Conservation (phyloP, 2,329 filamentous ascomycete genomes). For the Ceratocystis eucalypticola region DNA sequence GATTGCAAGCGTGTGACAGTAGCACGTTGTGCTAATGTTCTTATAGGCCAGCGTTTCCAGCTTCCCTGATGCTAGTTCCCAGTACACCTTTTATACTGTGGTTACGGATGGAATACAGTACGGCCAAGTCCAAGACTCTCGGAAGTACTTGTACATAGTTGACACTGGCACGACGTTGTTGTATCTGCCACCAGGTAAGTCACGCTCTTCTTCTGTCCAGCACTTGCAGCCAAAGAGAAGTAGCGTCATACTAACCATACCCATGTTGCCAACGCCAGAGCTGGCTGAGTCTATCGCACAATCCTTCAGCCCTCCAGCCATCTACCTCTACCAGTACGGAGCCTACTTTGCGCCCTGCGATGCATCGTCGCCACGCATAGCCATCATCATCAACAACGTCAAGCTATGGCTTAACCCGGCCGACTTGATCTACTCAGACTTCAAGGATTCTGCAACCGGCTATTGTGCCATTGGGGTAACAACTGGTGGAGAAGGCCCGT, state of each 20-base stretch:
- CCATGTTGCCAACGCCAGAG: slow-evolving; percentile 24
- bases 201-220: not conserved
- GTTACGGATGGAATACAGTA: slow-evolving; percentile 36
- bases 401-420: slow-evolving; percentile 36
- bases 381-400: slow-evolving; percentile 32
- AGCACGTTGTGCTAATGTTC: slow-evolving; percentile 9
- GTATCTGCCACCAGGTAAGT: slow-evolving; percentile 36
- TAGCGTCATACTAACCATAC: slow-evolving; percentile 1
- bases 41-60: slow-evolving; percentile 33
- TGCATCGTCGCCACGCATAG: slow-evolving; percentile 33
- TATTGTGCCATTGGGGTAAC: slow-evolving; percentile 37
- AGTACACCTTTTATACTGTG: slow-evolving; percentile 41
- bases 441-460: slow-evolving; percentile 33
- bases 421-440: slow-evolving; percentile 35
- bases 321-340: slow-evolving; percentile 35
- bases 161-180: slow-evolving; percentile 41
- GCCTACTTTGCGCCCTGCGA: slow-evolving; percentile 38
- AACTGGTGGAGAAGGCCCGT: slow-evolving; percentile 33
- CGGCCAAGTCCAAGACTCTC: slow-evolving; percentile 30
- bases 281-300: slow-evolving; percentile 35
- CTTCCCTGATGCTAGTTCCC: slow-evolving; percentile 20
- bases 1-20: not conserved
- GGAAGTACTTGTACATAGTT: slow-evolving; percentile 37
- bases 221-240: not conserved
- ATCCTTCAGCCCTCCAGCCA: slow-evolving; percentile 34